These are phyloP conservation scores for Phytophthora chlamydospora DNA, from an alignment of 352 stramenopile species.

Conservation along the genomic window DNA sequence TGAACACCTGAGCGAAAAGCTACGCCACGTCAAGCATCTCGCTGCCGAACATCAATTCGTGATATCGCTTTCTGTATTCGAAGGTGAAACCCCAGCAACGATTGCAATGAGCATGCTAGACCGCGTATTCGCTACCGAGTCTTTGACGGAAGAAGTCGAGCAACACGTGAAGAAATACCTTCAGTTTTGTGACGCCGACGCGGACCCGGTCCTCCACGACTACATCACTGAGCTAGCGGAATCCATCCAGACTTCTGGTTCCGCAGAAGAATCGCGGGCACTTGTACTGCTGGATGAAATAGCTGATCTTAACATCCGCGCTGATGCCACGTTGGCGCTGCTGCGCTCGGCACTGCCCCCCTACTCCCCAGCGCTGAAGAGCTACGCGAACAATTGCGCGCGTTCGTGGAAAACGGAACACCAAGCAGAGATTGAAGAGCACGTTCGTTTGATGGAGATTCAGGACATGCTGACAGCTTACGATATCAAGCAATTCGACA, in stretches of 20 bases:
- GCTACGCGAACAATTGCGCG: slow-evolving; percentile 41
- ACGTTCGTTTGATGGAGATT: slow-evolving; percentile 76
- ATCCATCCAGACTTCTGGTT: slow-evolving; percentile 31
- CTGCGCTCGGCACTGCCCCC: slow-evolving; percentile 55
- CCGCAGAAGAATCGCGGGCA: slow-evolving; percentile 33
- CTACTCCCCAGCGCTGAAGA: slow-evolving; percentile 60
- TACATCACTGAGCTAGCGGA: slow-evolving; percentile 55
- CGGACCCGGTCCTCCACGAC: slow-evolving; percentile 53
- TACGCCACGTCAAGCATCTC: slow-evolving; percentile 62
- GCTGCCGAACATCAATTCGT: slow-evolving; percentile 54
- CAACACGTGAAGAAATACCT: slow-evolving; percentile 60
- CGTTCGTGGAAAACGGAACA: slow-evolving; percentile 49
- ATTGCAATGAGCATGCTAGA: slow-evolving; percentile 84
- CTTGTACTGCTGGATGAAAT: slow-evolving; percentile 47
- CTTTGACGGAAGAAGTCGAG: slow-evolving; percentile 42
- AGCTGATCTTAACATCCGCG: slow-evolving; percentile 30
- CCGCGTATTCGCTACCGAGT: slow-evolving; percentile 44
- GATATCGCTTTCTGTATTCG: slow-evolving; percentile 62
- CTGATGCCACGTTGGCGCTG: slow-evolving; percentile 39
- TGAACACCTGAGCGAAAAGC: slow-evolving; percentile 41
- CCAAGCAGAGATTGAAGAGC: slow-evolving; percentile 62
- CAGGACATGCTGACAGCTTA: slow-evolving; percentile 78
- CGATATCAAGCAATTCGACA: slow-evolving; percentile 58
- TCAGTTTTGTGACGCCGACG: slow-evolving; percentile 37
- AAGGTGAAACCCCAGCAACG: slow-evolving; percentile 59